Evolutionary conservation across 371 early-diverging fungal species (phyloP), one percentile per base, ranked within the genome.

Genomic region (Actinomortierella ambigua): DNA sequence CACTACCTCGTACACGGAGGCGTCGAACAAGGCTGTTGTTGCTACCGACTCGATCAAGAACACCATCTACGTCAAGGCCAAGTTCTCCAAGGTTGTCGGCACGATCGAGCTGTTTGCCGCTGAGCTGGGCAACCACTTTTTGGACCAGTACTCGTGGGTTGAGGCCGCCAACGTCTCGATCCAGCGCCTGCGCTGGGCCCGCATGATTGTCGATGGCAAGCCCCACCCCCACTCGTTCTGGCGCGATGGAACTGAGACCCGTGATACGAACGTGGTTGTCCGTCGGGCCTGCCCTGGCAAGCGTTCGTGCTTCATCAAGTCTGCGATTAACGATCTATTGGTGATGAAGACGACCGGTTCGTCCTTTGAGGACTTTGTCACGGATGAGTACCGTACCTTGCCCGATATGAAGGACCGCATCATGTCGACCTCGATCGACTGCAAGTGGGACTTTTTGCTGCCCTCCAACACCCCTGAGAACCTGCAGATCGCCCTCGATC

Each of bases 301-400:
- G 78, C 51, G 66, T 81, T 65, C 67, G 66, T 47, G 54, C 81
- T 26, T 52, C 41, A 68, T 85, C 62, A 75, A 66, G 39, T 89
- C 87, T 14, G 86, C 87, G 11, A 66, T 89, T 15, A 61, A 73
- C 40, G 81, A 83, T 42, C 75, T 89, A 20, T 61, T 82, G 20
- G 83, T 89, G 20, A 76, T 89, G 60, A 89, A 89, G 81, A 84
- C 89, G 15, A 90, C 92, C 40, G 90, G 90, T 52, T 92, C 92
- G 24, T 80, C 89, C 52, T 92, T 92, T 80, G 81, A 82, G 41
- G 77, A 83, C 54, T 92, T 87, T 76, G 80, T 85, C 66, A 78
- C 71, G 53, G 89, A 88, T 69, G 80, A 90, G 61, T 86, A 85
- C 68, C 83, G 90, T 47, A 88, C 89, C 8, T 79, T 92, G 49